These are phyloP conservation scores for Daldinia concentrica DNA, from an alignment of 495 filamentous ascomycete species.

Conservation along the genomic window DNA sequence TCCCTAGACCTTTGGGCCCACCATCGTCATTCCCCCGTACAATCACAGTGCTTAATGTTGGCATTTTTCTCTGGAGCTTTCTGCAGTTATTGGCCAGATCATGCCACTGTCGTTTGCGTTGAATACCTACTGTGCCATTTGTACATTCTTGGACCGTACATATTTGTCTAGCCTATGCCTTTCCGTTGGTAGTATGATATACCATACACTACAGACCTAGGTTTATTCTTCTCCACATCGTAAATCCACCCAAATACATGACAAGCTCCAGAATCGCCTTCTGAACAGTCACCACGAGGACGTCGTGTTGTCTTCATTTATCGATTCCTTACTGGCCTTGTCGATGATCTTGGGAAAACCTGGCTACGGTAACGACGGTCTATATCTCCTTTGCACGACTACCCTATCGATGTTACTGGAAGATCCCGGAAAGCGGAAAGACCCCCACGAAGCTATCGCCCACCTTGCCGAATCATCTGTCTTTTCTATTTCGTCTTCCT, in stretches of 20 bases:
- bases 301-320: slow-evolving; percentile 32
- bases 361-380: slow-evolving; percentile 21
- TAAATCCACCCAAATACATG: slow-evolving; percentile 45
- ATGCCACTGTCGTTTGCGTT: slow-evolving; percentile 40
- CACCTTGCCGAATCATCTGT: slow-evolving; percentile 28
- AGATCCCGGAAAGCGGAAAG: slow-evolving; percentile 33
- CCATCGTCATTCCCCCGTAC: slow-evolving; percentile 43
- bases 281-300: slow-evolving; percentile 40
- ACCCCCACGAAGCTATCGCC: slow-evolving; percentile 41
- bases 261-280: slow-evolving; percentile 37
- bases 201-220: slow-evolving; percentile 25
- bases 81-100: slow-evolving; percentile 41
- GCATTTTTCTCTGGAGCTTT: slow-evolving; percentile 37
- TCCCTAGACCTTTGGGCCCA: slow-evolving; percentile 39
- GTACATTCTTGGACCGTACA: slow-evolving; percentile 33
- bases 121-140: slow-evolving; percentile 43
- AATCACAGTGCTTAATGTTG: slow-evolving; percentile 44
- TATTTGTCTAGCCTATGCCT: slow-evolving; percentile 40
- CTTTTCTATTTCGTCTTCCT: slow-evolving; percentile 25
- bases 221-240: slow-evolving; percentile 42
- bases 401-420: slow-evolving; percentile 35
- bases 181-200: slow-evolving; percentile 40
- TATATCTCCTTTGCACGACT: slow-evolving; percentile 27
- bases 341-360: slow-evolving; percentile 26
- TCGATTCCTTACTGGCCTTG: slow-evolving; percentile 21